Evolutionary conservation across 305 asterid genomes (phyloP).

Genomic region (Fraxinus xanthoxyloides): DNA sequence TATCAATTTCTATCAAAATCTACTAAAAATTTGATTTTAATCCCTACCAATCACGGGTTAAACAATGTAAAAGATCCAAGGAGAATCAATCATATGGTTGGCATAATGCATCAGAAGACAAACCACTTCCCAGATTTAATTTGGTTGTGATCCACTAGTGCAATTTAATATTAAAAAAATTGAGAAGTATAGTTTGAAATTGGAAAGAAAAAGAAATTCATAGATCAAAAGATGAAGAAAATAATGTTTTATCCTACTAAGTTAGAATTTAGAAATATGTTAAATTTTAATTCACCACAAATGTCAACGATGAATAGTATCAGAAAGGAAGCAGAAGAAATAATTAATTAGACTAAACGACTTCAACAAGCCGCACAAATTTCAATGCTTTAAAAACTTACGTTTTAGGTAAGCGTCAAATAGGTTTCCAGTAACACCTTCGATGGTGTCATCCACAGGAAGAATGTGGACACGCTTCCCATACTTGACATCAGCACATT

Average conservation of each 20-base stretch:
- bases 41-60: no score
- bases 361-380: not conserved
- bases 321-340: not conserved
- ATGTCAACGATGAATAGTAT: not conserved
- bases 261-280: not conserved
- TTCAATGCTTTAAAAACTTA: not conserved
- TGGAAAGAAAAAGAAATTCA: not conserved
- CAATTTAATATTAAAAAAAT: not conserved
- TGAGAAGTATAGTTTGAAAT: not conserved
- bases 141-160: not conserved
- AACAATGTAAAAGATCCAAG: not conserved
- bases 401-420: slow-evolving; percentile 25
- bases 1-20: no score
- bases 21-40: no score
- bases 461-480: slow-evolving; percentile 29
- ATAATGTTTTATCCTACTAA: not conserved
- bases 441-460: slow-evolving; percentile 32
- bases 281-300: not conserved
- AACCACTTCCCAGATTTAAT: not conserved
- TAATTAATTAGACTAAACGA: not conserved
- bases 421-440: slow-evolving; percentile 30
- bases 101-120: not conserved
- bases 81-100: not conserved
- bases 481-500: slow-evolving; percentile 27
- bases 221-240: not conserved